Percentiles rank a stretch among this genome's conserved stretches.
phyloP scores from a whole-genome alignment of 2,329 filamentous ascomycete species.

The Grosmannia penicillata region DNA sequence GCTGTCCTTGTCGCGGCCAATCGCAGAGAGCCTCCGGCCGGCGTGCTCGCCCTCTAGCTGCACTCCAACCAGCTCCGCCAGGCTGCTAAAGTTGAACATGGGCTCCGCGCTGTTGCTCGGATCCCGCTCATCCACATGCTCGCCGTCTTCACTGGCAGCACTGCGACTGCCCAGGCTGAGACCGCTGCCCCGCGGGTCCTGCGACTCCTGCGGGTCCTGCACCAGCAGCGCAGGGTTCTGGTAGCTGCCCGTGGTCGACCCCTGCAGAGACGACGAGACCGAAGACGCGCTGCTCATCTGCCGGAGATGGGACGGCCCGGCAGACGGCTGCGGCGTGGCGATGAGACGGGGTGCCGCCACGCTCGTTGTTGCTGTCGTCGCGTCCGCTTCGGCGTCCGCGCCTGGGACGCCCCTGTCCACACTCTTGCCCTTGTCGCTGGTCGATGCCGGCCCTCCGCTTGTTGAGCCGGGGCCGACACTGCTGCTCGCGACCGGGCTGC shows the following conservation, averaged over 20 bases:
- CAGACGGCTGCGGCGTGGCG: slow-evolving; percentile 32
- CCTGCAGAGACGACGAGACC: slow-evolving; percentile 59
- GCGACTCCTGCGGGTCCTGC: slow-evolving; percentile 22
- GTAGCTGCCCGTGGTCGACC: slow-evolving; percentile 45
- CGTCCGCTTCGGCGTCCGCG: no score
- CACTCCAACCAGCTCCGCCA: slow-evolving; percentile 70
- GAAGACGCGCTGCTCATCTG: slow-evolving; percentile 83
- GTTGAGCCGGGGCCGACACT: slow-evolving; percentile 13
- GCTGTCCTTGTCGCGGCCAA: slow-evolving; percentile 13
- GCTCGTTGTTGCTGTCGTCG: no score
- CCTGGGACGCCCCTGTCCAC: slow-evolving; percentile 39
- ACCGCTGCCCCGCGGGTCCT: slow-evolving; percentile 38
- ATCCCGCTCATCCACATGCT: slow-evolving; percentile 33
- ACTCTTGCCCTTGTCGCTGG: slow-evolving; percentile 47
- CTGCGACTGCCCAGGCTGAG: slow-evolving; percentile 32
- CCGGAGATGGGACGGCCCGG: slow-evolving; percentile 56
- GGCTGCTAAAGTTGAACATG: slow-evolving; percentile 81
- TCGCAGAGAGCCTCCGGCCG: slow-evolving; percentile 15
- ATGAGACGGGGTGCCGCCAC: slow-evolving; percentile 28
- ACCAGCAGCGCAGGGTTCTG: slow-evolving; percentile 18
- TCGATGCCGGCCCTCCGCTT: background rate
- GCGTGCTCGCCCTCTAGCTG: slow-evolving; percentile 35
- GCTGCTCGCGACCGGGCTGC: background rate
- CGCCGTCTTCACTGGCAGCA: slow-evolving; percentile 23
- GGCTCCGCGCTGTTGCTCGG: slow-evolving; percentile 46